Percentiles rank a stretch among this genome's conserved stretches.
Evolutionary conservation across 2,329 filamentous ascomycete genomes (phyloP).

Genomic region (Geosmithia putterillii): DNA sequence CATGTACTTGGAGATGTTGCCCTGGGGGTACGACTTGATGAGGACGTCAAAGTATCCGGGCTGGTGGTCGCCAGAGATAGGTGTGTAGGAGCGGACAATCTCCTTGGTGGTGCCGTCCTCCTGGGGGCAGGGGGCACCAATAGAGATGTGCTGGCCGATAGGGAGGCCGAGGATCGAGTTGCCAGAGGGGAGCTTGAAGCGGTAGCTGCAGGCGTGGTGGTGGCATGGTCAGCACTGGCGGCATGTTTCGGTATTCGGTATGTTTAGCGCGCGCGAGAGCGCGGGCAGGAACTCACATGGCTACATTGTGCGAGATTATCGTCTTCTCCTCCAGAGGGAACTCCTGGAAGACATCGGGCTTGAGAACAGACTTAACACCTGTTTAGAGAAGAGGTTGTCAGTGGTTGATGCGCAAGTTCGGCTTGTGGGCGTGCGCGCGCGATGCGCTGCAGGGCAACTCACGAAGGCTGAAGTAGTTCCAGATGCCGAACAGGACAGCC

Average conservation of each 20-base stretch:
- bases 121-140: conserved; percentile 62
- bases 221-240: not conserved
- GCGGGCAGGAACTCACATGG: conserved; percentile 51
- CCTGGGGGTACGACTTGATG: conserved; percentile 95
- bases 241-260: not conserved
- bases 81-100: conserved; percentile 84
- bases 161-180: conserved; percentile 84
- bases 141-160: conserved; percentile 97
- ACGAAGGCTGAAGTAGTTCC: conserved; percentile 64
- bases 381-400: conserved; percentile 25
- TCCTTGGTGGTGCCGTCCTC: conserved; percentile 65
- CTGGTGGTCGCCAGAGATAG: conserved; percentile 80
- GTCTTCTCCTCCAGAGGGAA: conserved; percentile 94
- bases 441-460: conserved; percentile 22
- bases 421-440: not conserved
- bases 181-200: conserved; percentile 70
- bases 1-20: conserved; percentile 94
- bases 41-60: conserved; percentile 90
- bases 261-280: not conserved
- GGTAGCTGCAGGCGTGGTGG: conserved; percentile 52
- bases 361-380: conserved; percentile 65
- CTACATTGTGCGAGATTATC: conserved; percentile 92
- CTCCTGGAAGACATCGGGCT: conserved; percentile 78
- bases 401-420: not conserved
- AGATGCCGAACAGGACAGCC: conserved; percentile 52